Percentiles rank a stretch among this genome's conserved stretches.
Conservation (phyloP, 305 asterid genomes). For the Solanum hybrid region DNA sequence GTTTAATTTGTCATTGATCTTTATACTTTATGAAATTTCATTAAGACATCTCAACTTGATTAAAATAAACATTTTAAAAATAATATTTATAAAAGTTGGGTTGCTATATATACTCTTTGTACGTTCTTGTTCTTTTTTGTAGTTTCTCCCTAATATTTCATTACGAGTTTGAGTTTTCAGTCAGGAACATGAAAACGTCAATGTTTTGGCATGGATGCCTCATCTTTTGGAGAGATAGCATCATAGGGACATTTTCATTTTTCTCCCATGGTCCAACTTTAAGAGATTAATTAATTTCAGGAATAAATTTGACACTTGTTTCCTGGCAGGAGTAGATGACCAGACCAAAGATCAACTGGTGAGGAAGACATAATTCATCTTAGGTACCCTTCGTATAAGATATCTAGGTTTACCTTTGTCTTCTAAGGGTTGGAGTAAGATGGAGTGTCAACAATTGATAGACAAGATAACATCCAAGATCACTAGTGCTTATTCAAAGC, state of each 20-base stretch:
- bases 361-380: too few relatives aligned
- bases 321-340: too few relatives aligned
- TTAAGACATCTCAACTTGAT: background rate
- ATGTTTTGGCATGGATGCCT: background rate
- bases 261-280: background rate
- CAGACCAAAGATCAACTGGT: too few relatives aligned
- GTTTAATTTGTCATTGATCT: background rate
- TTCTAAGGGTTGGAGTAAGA: too few relatives aligned
- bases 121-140: background rate
- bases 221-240: background rate
- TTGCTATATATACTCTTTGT: background rate
- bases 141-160: background rate
- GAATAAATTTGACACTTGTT: background rate
- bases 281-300: background rate
- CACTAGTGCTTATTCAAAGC: too few relatives aligned
- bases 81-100: background rate
- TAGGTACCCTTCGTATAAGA: too few relatives aligned
- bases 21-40: too few relatives aligned
- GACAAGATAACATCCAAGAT: too few relatives aligned
- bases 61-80: background rate
- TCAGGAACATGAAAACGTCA: background rate
- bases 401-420: too few relatives aligned
- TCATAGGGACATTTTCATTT: background rate
- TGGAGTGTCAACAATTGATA: too few relatives aligned
- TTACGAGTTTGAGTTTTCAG: background rate